These are phyloP conservation scores for Colletotrichum acutatum DNA, from an alignment of 2,329 filamentous ascomycete genomes.

Conservation along the genomic window DNA sequence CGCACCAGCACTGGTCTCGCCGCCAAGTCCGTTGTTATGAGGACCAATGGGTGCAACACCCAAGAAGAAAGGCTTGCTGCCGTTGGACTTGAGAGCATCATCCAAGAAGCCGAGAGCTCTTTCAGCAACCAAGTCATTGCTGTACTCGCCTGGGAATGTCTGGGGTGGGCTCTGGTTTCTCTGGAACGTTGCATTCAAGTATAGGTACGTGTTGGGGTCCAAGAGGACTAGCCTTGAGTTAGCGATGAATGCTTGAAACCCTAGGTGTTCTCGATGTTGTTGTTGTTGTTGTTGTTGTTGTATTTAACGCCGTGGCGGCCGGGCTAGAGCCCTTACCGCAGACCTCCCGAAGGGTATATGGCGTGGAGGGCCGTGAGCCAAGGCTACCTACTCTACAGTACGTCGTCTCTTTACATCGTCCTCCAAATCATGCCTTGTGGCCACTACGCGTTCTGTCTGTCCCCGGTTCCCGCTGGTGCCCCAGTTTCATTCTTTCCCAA, in stretches of 20 bases:
- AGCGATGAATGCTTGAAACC: not conserved
- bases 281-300: too few species aligned
- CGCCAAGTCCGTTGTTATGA: slow-evolving; percentile 61
- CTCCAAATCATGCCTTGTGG: too few species aligned
- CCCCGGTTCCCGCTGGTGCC: too few species aligned
- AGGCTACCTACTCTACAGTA: too few species aligned
- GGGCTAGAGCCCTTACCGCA: too few species aligned
- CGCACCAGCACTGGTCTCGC: slow-evolving; percentile 23
- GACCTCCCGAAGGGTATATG: too few species aligned
- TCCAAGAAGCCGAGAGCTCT: slow-evolving; percentile 71
- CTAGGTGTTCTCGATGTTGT: not conserved
- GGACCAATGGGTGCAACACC: slow-evolving; percentile 74
- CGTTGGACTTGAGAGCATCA: slow-evolving; percentile 62
- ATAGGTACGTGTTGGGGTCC: slow-evolving; percentile 52
- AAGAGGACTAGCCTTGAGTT: slow-evolving; percentile 46
- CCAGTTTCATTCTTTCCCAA: too few species aligned
- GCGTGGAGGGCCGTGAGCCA: too few species aligned
- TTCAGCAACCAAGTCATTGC: slow-evolving; percentile 67
- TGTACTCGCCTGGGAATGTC: slow-evolving; percentile 46
- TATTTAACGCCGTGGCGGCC: too few species aligned
- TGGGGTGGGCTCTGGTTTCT: slow-evolving; percentile 51
- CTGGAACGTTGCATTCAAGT: slow-evolving; percentile 61
- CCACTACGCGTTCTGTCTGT: too few species aligned
- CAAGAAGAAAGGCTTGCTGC: slow-evolving; percentile 73
- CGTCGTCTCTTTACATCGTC: too few species aligned